Base-by-base conservation (phyloP, 2,329 filamentous ascomycete genomes). In the Xylaria sp. region DNA sequence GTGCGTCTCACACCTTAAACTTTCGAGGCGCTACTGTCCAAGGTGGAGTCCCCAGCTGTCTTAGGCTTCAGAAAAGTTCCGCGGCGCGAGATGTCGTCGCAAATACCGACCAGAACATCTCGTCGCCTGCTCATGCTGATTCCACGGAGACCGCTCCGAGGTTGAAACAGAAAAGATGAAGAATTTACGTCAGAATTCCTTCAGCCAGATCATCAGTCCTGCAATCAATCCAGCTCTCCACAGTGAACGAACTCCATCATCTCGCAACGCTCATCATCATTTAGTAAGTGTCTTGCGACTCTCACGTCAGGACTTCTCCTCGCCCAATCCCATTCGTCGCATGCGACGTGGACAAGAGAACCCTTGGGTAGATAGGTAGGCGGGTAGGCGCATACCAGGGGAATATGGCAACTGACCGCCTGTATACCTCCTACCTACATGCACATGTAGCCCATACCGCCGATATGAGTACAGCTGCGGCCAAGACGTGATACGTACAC, bases 121-220 rank as follows among this genome's bases (percentile, higher is more conserved):
- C 48, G 52, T 50, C 38, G 37, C 42, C 17, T 18, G 43, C 44
- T 50, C 50, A 54, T 51, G 45, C 38, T 20, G 39, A 38, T 24
- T 52, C 46, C 22, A 48, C 61, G 52, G 61, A 54, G 55, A 57
- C 51, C 54, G 47, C 50, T 43, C 60, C 52, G 51, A 55, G 52
- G 50, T 52, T 57, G 50, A 59, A 56, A 53, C 51, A 54, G 56
- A 50, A 54, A n/a, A n/a, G n/a, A 52, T 53, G 49, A 62, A 47
- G 49, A 55, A 57, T 62, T 34, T 61, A 60, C 61, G 61, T 63
- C 59, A 63, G 58, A 56, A 60, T 54, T 48, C 49, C 52, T 34
- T 34, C 56, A 59, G 52, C 52, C 39, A 54, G 56, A 56, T 57
- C 56, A 59, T 56, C 53, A 57, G 59, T 61, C 61, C 59, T 63